Base-by-base conservation (phyloP, 345 rosid genomes). In the Syzygium aqueum region DNA sequence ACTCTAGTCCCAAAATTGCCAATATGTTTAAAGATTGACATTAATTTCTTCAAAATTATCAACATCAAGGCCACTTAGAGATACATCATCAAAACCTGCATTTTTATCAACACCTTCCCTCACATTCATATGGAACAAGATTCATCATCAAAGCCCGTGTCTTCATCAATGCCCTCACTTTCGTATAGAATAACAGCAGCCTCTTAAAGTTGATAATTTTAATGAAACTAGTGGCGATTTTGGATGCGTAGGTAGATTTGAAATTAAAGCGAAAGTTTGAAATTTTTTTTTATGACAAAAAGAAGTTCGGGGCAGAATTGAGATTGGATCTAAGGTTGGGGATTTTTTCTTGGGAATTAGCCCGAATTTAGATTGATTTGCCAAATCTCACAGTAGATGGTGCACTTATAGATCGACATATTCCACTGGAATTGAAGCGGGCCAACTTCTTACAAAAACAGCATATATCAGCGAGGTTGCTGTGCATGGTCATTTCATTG, bases 201-300 rank as follows among this genome's bases (percentile, higher is more conserved):
- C 14, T 10, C n/a, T 0, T 59, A 1, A 59, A 25, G 12, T 27
- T 59, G 1, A 59, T 59, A 59, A 59, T 59, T 7, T 27, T 11
- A 28, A 59, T 2, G 27, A 59, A 11, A 59, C 65, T 2, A 14
- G 5, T 59, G 6, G 28, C 14, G 11, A 59, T 59, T 25, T 59
- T 59, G 7, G 0, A 59, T 7, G 5, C 0, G 7, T 0, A 0
- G 0, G 27, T 2, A 25, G 13, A 59, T 59, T 59, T 27, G 27
- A 25, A 16, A 59, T 11, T 25, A 59, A 6, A 12, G 5, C 5
- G 16, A 27, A 57, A 59, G n/a, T 56, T 56, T 8, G 13, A 11
- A 0, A 9, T 56, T 52, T 15, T 52, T 14, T n/a, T n/a, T n/a
- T n/a, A n/a, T n/a, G n/a, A n/a, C 8, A 21, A 54, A 8, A 56